These are phyloP conservation scores for Aureoboletus auriporus DNA, from an alignment of 768 basidiomycete genomes.

Conservation along the genomic window DNA sequence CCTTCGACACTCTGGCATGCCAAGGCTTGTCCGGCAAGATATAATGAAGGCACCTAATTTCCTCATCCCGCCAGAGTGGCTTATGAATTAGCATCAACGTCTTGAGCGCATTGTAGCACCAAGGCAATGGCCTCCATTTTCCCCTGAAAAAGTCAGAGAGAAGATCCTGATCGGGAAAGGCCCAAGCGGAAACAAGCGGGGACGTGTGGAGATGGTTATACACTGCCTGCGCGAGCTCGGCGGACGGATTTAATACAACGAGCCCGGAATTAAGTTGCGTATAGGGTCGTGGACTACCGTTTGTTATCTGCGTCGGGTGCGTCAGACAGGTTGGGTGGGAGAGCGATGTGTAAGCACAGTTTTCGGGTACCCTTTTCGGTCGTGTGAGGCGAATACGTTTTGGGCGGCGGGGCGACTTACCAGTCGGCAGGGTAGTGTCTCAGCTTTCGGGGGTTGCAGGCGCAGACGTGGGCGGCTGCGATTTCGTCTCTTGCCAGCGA, in stretches of 20 bases:
- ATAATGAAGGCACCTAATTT: slow-evolving; percentile 85
- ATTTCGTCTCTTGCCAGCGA: slow-evolving; percentile 65
- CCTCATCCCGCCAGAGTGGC: slow-evolving; percentile 77
- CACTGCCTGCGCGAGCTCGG: slow-evolving; percentile 49
- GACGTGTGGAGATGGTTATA: slow-evolving; percentile 40
- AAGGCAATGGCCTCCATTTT: slow-evolving; percentile 74
- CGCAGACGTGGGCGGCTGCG: slow-evolving; percentile 86
- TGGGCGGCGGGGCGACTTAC: slow-evolving; percentile 33
- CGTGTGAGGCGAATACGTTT: background rate
- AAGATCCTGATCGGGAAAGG: slow-evolving; percentile 94
- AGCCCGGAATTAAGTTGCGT: slow-evolving; percentile 87
- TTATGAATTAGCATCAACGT: slow-evolving; percentile 73
- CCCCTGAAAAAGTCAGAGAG: slow-evolving; percentile 76
- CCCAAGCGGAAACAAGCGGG: slow-evolving; percentile 48
- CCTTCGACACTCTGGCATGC: slow-evolving; percentile 46
- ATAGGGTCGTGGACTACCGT: slow-evolving; percentile 64
- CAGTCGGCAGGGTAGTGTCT: slow-evolving; percentile 88
- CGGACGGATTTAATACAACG: slow-evolving; percentile 79
- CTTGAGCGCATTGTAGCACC: slow-evolving; percentile 91
- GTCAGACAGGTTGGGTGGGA: slow-evolving; percentile 43
- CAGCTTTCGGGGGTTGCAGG: slow-evolving; percentile 88
- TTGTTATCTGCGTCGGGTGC: slow-evolving; percentile 39
- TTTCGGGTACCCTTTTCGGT: slow-evolving; percentile 73
- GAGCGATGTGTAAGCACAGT: slow-evolving; percentile 75
- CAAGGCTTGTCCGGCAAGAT: slow-evolving; percentile 88